Evolutionary conservation across 257 asterid genomes (phyloP).

Genomic region (Apocynum venetum): DNA sequence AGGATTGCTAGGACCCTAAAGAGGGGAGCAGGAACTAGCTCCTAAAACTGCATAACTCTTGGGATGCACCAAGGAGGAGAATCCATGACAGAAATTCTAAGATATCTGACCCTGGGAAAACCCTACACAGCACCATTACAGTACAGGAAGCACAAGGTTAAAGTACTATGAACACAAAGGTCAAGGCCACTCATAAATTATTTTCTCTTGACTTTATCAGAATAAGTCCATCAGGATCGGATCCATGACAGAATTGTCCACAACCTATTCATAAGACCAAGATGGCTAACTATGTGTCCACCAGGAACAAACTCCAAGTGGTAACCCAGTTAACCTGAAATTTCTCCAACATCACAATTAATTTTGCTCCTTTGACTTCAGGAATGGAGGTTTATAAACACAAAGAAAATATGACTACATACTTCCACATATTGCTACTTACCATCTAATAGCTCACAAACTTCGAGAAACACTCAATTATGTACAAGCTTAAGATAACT

Average conservation of each 20-base stretch:
- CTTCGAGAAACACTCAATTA: not conserved
- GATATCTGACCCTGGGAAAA: not conserved
- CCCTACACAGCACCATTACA: not conserved
- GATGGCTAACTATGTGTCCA: not conserved
- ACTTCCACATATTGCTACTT: not conserved
- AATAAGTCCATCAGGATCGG: not conserved
- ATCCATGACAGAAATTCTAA: not conserved
- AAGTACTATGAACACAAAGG: not conserved
- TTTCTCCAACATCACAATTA: not conserved
- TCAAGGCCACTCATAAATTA: not conserved
- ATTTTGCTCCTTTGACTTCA: not conserved
- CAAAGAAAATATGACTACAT: not conserved
- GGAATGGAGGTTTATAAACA: not conserved
- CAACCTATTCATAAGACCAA: not conserved
- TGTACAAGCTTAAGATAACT: not conserved
- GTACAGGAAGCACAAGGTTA: not conserved
- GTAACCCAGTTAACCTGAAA: not conserved
- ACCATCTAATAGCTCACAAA: not conserved
- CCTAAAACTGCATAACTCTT: not conserved
- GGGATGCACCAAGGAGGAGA: not conserved
- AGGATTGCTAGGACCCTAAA: not conserved
- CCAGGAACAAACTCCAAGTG: not conserved
- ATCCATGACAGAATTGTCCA: not conserved
- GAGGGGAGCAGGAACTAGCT: not conserved
- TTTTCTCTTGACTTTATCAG: not conserved